Base-by-base conservation (phyloP, 2,329 filamentous ascomycete species). In the Neofusicoccum umdonicola region DNA sequence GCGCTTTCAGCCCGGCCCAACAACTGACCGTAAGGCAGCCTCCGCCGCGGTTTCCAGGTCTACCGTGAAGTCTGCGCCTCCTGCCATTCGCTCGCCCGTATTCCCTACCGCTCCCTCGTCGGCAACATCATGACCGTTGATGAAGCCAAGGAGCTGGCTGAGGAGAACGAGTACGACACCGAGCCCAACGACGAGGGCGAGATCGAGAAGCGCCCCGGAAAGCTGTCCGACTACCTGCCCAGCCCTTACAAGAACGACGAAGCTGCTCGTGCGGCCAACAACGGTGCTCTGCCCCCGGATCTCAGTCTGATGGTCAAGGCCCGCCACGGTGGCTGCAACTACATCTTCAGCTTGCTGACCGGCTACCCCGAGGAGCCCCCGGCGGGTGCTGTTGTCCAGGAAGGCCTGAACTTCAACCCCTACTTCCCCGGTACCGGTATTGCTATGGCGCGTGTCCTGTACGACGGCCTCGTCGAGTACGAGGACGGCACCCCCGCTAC, bases 371-470 rank as follows among this genome's bases (percentile, higher is more conserved):
- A 99, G 72, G 95, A 99, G 83, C 86, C 92, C 66, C 95, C 95
- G 62, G 92, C 95, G 60, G 95, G 95, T 78, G 93, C 91, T 68
- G 83, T 86, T 73, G 90, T 99, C 66, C 89, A 88, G 73, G 88
- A 89, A 67, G 95, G 95, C 76, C 89, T 99, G 82, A 97, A 98
- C 89, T 99, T 99, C 88, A 99, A 99, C 88, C 95, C 95, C 67
- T 99, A 97, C 87, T 99, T 99, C 89, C 95, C 95, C 65, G 95
- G 95, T 77, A 98, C 95, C 72, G 94, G 94, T 78, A 99, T 99
- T 79, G 95, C 91, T 75, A 99, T 99, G 95, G 94, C 90, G 73
- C 94, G 95, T 88, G 95, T 98, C 67, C 88, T 99, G 67, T 99
- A 96, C 83, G 95, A 99, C 72, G 95, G 92, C 69, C 84, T 99